These are phyloP conservation scores for Kodamaea nitidulidarum DNA, from an alignment of 805 yeast genomes.

Conservation along the genomic window DNA sequence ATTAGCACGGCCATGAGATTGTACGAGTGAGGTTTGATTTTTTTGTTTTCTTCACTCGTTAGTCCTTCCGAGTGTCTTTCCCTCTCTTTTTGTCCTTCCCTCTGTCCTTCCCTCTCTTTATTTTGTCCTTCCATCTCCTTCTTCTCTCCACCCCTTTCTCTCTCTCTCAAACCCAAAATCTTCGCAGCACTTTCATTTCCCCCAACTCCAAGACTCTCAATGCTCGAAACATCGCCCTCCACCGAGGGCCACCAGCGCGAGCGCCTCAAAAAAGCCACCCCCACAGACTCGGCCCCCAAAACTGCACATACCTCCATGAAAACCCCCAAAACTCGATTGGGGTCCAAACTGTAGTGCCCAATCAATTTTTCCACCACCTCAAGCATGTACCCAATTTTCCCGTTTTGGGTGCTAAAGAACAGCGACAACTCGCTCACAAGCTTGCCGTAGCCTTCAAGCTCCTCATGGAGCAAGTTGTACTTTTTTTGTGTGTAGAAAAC, in stretches of 20 bases:
- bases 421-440: constrained; percentile 47
- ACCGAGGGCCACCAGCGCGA: constrained; percentile 67
- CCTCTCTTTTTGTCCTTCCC: too few relatives aligned
- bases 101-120: too few relatives aligned
- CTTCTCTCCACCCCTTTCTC: background rate
- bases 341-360: constrained; percentile 75
- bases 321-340: constrained; percentile 63
- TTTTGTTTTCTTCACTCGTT: background rate
- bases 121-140: background rate
- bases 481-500: constrained; percentile 48
- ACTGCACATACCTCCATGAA: constrained; percentile 51
- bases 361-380: constrained; percentile 53
- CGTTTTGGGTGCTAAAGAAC: constrained; percentile 37
- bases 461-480: constrained; percentile 68
- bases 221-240: constrained; percentile 28
- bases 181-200: constrained; percentile 56
- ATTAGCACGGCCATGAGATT: constrained; percentile 52
- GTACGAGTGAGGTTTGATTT: background rate
- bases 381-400: constrained; percentile 39
- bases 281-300: constrained; percentile 27
- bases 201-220: constrained; percentile 39
- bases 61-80: too few relatives aligned
- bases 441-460: constrained; percentile 73
- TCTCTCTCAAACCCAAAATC: constrained; percentile 45
- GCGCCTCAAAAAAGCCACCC: constrained; percentile 45